These are phyloP conservation scores for Daldinia sp. DNA, from an alignment of 2,329 filamentous ascomycete species.

Conservation along the genomic window DNA sequence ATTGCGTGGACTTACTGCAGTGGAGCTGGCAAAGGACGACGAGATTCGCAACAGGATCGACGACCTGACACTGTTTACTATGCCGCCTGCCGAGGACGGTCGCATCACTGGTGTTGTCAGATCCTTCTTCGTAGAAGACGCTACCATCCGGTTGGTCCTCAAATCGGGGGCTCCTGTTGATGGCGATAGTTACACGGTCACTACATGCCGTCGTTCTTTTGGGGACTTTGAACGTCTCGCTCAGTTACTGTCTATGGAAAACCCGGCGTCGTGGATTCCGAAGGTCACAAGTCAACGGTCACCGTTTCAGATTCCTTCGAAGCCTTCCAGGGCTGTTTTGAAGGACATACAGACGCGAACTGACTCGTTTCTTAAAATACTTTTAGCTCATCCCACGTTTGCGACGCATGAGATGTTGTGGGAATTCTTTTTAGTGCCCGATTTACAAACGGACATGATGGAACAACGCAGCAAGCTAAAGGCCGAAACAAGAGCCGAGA, in stretches of 20 bases:
- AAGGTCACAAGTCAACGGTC: slow-evolving; percentile 79
- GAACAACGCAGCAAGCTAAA: slow-evolving; percentile 87
- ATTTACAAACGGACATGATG: slow-evolving; percentile 90
- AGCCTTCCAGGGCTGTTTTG: slow-evolving; percentile 85
- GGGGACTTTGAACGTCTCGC: slow-evolving; percentile 91
- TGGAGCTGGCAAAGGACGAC: slow-evolving; percentile 97
- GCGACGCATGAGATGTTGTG: slow-evolving; percentile 96
- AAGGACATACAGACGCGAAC: slow-evolving; percentile 87
- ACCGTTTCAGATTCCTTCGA: slow-evolving; percentile 91
- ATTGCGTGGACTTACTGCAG: slow-evolving; percentile 86
- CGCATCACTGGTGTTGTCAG: slow-evolving; percentile 92
- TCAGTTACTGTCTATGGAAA: slow-evolving; percentile 83
- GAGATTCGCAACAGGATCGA: slow-evolving; percentile 97
- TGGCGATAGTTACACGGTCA: slow-evolving; percentile 87
- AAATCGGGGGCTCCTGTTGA: slow-evolving; percentile 91
- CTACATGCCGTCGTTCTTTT: slow-evolving; percentile 87
- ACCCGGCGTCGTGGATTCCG: slow-evolving; percentile 95
- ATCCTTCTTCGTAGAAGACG: slow-evolving; percentile 97
- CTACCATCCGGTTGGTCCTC: slow-evolving; percentile 87
- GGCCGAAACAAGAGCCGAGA: slow-evolving; percentile 81
- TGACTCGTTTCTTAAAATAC: slow-evolving; percentile 86
- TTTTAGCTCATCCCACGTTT: slow-evolving; percentile 90
- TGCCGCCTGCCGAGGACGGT: slow-evolving; percentile 74
- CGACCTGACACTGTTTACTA: slow-evolving; percentile 85
- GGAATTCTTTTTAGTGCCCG: slow-evolving; percentile 98